Base-by-base conservation (phyloP, 2,329 filamentous ascomycete genomes). In the Sclerotinia minor region DNA sequence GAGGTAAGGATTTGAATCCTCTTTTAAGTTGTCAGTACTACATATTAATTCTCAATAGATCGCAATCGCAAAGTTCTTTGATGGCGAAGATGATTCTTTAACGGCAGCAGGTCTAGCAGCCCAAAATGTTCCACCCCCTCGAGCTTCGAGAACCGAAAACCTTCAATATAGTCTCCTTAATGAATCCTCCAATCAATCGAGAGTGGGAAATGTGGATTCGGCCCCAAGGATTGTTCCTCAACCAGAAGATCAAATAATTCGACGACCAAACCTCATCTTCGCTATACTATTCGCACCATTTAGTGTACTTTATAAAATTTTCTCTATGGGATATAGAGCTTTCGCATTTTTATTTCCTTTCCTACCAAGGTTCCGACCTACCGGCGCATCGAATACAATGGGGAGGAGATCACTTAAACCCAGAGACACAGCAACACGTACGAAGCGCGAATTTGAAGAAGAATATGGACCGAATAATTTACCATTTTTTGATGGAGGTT, bases 31-130 rank as follows among this genome's bases (percentile, higher is more conserved):
- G 26, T 17, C 32, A 26, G 9, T 55, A 15, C 53, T 32, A 38
- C 21, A 29, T 64, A 52, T 66, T 71, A 54, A 72, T 67, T 29
- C 24, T 67, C 54, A 65, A 64, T 67, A 97, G 89, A 97, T 98
- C 75, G 94, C 95, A 68, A 94, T 99, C 71, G 88, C 95, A 72
- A 96, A 96, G 77, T 98, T 98, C 85, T 99, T 97, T 78, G 95
- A 99, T 76, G 95, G 95, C 73, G 95, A 98, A 80, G 90, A 90
- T 4, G 86, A 92, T 60, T 92, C 96, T 77, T 90, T 87, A 17
- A 82, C 94, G 24, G 90, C 91, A 68, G 92, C 95, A 80, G 91
- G 91, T 68, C 84, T 89, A 63, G 85, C 89, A 60, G 83, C 85
- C 9, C 83, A 89, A 69, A 80, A 84, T 64, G 79, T 83, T n/a